These are phyloP conservation scores for Stemphylium lycopersici DNA, from an alignment of 2,329 filamentous ascomycete species.

Conservation along the genomic window DNA sequence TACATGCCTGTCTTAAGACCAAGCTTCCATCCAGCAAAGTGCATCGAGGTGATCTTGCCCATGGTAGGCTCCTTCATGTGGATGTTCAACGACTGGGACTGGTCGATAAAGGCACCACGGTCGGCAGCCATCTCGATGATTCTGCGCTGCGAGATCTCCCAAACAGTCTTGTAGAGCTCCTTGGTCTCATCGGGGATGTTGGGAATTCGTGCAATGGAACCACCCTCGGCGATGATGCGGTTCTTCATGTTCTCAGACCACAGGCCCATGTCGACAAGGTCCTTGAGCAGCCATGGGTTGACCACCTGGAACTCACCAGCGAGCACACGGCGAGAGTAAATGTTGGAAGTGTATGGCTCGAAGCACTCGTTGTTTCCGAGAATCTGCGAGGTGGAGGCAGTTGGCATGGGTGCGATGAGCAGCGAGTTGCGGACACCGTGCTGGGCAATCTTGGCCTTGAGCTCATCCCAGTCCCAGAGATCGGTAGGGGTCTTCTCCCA, in stretches of 20 bases:
- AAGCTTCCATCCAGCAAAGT: conserved; percentile 98
- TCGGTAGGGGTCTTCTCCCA: conserved; percentile 93
- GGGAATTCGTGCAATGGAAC: conserved; percentile 94
- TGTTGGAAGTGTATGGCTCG: conserved; percentile 99
- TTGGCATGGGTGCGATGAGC: conserved; percentile 96
- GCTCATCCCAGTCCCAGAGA: conserved; percentile 91
- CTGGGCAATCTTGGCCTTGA: conserved; percentile 91
- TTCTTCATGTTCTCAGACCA: conserved; percentile 99
- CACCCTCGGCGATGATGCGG: conserved; percentile 96
- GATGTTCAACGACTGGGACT: conserved; percentile 98
- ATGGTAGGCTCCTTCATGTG: conserved; percentile 99
- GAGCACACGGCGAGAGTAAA: conserved; percentile 97
- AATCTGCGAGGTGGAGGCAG: conserved; percentile 95
- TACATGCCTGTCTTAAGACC: conserved; percentile 99
- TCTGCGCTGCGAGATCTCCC: conserved; percentile 96
- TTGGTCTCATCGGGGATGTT: conserved; percentile 97
- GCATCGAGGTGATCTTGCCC: conserved; percentile 99
- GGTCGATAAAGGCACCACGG: conserved; percentile 97
- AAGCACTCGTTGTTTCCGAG: conserved; percentile 99
- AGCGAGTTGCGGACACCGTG: conserved; percentile 95
- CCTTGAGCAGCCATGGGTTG: conserved; percentile 98
- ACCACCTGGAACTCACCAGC: conserved; percentile 99
- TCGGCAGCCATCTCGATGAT: conserved; percentile 98
- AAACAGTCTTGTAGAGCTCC: conserved; percentile 98
- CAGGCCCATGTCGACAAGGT: conserved; percentile 94